Evolutionary conservation across 345 rosid species (phyloP).

Genomic region (Gossypium rotundifolium): DNA sequence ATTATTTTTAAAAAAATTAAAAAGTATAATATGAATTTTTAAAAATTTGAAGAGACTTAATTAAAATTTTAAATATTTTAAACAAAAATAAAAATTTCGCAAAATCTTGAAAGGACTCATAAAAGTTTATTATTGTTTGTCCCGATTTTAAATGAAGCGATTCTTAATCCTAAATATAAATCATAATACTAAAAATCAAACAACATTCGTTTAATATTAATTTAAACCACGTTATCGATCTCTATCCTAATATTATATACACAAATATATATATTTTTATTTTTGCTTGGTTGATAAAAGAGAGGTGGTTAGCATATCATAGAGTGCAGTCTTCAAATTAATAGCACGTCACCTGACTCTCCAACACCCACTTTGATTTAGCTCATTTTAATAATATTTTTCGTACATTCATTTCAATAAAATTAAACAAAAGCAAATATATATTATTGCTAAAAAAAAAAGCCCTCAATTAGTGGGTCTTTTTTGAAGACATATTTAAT

Average conservation of each 20-base stretch:
- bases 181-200: too few species aligned
- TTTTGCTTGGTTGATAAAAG: background rate
- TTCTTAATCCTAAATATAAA: too few species aligned
- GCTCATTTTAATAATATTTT: background rate
- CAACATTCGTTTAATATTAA: too few species aligned
- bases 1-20: too few species aligned
- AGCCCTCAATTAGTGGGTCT: background rate
- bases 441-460: background rate
- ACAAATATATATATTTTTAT: too few species aligned
- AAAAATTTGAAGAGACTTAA: too few species aligned
- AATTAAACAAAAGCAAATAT: background rate
- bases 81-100: accelerated
- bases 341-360: background rate
- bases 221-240: too few species aligned
- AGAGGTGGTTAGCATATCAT: background rate
- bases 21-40: too few species aligned
- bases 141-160: accelerated
- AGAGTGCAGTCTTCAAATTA: background rate
- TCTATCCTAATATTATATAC: too few species aligned
- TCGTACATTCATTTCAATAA: background rate
- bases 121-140: too few species aligned
- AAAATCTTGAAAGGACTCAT: too few species aligned
- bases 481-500: background rate
- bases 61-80: too few species aligned
- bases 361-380: background rate